Evolutionary conservation across 2,329 filamentous ascomycete genomes (phyloP), one percentile per base, ranked within the genome.

Genomic region (Cercospora berteroae): DNA sequence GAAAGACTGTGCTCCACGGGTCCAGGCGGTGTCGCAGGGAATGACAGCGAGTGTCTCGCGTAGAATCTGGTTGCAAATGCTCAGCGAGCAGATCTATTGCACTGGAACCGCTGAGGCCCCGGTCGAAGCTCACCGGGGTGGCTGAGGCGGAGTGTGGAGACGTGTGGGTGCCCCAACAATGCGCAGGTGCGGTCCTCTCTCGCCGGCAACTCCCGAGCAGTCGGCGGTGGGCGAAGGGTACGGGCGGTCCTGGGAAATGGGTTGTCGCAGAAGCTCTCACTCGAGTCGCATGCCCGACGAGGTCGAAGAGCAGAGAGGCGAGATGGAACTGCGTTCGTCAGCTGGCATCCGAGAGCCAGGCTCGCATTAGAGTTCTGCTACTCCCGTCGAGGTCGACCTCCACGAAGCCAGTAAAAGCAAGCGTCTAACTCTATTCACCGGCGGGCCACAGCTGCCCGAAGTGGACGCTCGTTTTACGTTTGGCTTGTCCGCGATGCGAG

Each of bases 361-460:
- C 67, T 69, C 69, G 70, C 64, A 69, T 70, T 71, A 71, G 67
- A 71, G 67, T 71, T 71, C 68, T 65, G 52, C 63, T 64, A 60
- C 64, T 62, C 31, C 65, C 61, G 55, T 64, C 52, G 42, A 63
- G 36, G 65, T 52, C 56, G 64, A 67, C 67, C 25, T 65, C 65
- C 67, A 66, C 67, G 64, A 64, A 68, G 67, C 62, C 66, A 61
- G 65, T 67, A 31, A 48, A 68, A 58, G 67, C 60, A 70, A 72
- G 71, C 70, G 70, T 58, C 58, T 64, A 73, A 73, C 71, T 73
- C 67, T 73, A 71, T 68, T 66, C 60, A 60, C 42, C 44, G 60
- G 70, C 60, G 63, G 61, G 63, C 65, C 65, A 42, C 64, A 70
- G 64, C 65, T 66, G 64, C 63, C 64, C 67, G 70, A 70, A 66